These are phyloP conservation scores for Amanita phalloides DNA, from an alignment of 768 basidiomycete species.

Conservation along the genomic window DNA sequence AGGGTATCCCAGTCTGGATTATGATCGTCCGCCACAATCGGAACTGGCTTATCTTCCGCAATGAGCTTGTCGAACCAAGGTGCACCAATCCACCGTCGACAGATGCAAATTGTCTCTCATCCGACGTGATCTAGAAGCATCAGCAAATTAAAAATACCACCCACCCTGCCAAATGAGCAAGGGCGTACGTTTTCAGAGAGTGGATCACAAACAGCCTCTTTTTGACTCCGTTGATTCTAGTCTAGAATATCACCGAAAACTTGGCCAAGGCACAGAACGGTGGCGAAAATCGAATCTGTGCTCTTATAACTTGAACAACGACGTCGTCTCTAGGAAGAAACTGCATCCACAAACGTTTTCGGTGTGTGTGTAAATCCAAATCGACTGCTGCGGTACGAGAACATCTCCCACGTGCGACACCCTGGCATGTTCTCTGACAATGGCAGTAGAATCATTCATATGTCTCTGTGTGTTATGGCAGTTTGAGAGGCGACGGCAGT, in stretches of 20 bases:
- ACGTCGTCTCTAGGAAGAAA: too few relatives aligned
- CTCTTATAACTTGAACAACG: too few relatives aligned
- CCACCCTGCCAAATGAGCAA: neutral
- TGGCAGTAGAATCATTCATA: too few relatives aligned
- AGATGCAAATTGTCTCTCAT: conserved; percentile 74
- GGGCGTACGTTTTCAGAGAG: conserved; percentile 64
- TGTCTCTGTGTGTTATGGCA: conserved; percentile 14
- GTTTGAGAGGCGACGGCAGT: too few relatives aligned
- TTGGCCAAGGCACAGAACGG: conserved; percentile 14
- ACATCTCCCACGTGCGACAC: too few relatives aligned
- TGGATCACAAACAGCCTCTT: conserved; percentile 79
- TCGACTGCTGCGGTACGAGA: too few relatives aligned
- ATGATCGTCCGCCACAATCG: conserved; percentile 58
- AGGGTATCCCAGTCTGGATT: conserved; percentile 85
- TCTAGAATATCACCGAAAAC: too few relatives aligned
- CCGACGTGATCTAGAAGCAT: conserved; percentile 48
- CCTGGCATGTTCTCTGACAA: too few relatives aligned
- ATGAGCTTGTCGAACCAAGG: conserved; percentile 64
- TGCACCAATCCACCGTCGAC: conserved; percentile 68
- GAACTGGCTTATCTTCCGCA: conserved; percentile 24
- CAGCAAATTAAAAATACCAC: neutral
- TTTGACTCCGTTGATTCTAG: conserved; percentile 14
- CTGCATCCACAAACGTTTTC: too few relatives aligned
- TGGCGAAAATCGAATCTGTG: too few relatives aligned
- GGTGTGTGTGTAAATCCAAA: conserved; percentile 28